phyloP scores from a whole-genome alignment of 257 asterid species.

The Forsythia viridissima region DNA sequence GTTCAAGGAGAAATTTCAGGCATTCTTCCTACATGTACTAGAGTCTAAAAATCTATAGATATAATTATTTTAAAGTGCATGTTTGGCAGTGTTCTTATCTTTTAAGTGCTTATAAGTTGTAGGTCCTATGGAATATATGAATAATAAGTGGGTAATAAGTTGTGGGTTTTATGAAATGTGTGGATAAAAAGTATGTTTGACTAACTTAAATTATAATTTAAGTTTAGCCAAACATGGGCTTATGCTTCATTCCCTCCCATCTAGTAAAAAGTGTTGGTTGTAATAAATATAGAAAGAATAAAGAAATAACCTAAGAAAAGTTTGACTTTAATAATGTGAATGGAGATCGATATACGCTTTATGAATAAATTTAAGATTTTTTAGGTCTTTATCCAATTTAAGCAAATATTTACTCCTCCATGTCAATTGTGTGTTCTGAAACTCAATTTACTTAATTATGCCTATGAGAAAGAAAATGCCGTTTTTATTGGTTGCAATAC shows the following conservation, averaged over 20 bases:
- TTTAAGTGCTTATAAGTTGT: no score
- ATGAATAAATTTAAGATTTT: not conserved
- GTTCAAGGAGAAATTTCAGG: no score
- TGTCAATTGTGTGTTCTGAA: not conserved
- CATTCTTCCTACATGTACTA: no score
- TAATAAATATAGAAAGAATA: not conserved
- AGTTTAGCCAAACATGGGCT: no score
- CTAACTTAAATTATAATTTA: no score
- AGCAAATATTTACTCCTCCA: not conserved
- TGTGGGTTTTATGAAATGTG: no score
- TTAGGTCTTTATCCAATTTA: not conserved
- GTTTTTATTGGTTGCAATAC: not conserved
- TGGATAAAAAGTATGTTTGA: no score
- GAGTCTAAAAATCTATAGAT: not conserved
- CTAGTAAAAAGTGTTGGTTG: not conserved
- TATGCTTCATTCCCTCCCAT: no score
- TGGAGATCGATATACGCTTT: not conserved
- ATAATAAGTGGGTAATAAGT: no score
- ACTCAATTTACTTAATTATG: not conserved
- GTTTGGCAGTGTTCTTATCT: no score
- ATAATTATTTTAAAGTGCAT: no score
- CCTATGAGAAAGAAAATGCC: not conserved
- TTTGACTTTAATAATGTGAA: not conserved
- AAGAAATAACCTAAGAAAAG: not conserved
- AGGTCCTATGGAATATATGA: no score